Evolutionary conservation across 2,329 filamentous ascomycete genomes (phyloP).

Genomic region (Neopestalotiopsis sp.): DNA sequence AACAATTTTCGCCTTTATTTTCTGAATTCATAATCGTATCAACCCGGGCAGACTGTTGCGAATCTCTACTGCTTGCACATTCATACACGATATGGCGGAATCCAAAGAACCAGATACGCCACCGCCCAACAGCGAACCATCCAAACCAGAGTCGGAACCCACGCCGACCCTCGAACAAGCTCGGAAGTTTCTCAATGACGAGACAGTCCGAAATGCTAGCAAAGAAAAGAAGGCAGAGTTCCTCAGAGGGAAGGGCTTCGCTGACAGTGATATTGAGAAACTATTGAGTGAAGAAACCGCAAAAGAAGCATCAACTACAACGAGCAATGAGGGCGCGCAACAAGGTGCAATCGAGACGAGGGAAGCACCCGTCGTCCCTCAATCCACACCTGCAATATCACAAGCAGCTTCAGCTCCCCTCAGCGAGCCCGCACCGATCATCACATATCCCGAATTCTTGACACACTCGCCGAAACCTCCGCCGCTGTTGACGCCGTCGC

Average conservation of each 20-base stretch:
- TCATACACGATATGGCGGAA: not conserved
- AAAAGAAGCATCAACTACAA: slow-evolving; percentile 15
- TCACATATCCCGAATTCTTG: slow-evolving; percentile 75
- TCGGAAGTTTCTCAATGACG: slow-evolving; percentile 75
- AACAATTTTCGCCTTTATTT: not conserved
- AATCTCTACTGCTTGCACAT: not conserved
- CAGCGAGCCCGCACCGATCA: slow-evolving; percentile 61
- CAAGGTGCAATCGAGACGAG: not conserved
- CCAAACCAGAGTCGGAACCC: slow-evolving; percentile 19
- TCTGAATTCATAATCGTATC: not conserved
- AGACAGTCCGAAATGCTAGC: slow-evolving; percentile 70
- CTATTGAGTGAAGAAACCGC: slow-evolving; percentile 52
- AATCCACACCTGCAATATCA: not conserved
- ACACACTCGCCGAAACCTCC: slow-evolving; percentile 59
- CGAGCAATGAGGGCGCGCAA: slow-evolving; percentile 4
- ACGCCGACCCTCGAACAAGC: slow-evolving; percentile 65
- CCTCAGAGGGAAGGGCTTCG: slow-evolving; percentile 76
- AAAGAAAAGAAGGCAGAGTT: slow-evolving; percentile 78
- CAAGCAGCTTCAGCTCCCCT: slow-evolving; percentile 11
- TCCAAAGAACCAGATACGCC: slow-evolving; percentile 7
- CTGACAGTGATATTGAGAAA: slow-evolving; percentile 67
- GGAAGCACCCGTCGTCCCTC: not conserved
- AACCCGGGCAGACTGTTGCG: not conserved
- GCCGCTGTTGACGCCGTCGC: slow-evolving; percentile 65
- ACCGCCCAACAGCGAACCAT: not conserved